A percentile compares a stretch with the other conserved stretches of the same genome.
These are phyloP conservation scores for Pythium apleroticum DNA, from an alignment of 352 stramenopile genomes.

Conservation along the genomic window DNA sequence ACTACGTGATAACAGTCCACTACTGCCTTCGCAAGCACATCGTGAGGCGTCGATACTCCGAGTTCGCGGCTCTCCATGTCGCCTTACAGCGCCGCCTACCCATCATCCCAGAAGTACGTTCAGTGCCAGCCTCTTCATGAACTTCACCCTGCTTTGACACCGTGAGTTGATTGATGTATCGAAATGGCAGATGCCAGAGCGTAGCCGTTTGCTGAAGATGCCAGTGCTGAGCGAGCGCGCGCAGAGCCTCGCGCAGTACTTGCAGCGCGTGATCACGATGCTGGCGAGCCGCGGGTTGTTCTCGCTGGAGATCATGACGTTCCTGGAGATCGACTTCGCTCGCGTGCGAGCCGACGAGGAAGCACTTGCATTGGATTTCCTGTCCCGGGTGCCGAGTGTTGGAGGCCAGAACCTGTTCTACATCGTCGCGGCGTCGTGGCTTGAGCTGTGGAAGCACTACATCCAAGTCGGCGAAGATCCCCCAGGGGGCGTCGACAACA, in stretches of 20 bases:
- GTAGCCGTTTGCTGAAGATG: slow-evolving; percentile 48
- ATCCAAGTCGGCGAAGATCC: slow-evolving; percentile 18
- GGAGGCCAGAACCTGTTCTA: slow-evolving; percentile 35
- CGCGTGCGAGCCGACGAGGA: slow-evolving; percentile 59
- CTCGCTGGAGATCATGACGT: slow-evolving; percentile 66
- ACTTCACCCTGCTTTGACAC: too few relatives aligned
- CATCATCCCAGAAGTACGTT: slow-evolving; percentile 42
- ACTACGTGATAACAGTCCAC: slow-evolving; percentile 71
- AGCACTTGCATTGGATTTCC: slow-evolving; percentile 40
- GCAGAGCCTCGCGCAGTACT: slow-evolving; percentile 41
- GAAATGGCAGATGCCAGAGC: slow-evolving; percentile 47
- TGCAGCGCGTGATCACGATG: slow-evolving; percentile 52
- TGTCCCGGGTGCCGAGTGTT: slow-evolving; percentile 22
- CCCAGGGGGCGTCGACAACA: slow-evolving; percentile 39
- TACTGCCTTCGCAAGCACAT: slow-evolving; percentile 71
- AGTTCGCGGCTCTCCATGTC: slow-evolving; percentile 53
- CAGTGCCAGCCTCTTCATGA: too few relatives aligned
- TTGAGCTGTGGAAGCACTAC: slow-evolving; percentile 53
- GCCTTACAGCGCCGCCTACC: slow-evolving; percentile 46
- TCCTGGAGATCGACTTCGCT: slow-evolving; percentile 61
- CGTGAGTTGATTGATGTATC: too few relatives aligned
- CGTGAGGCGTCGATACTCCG: slow-evolving; percentile 62
- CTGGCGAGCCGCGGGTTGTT: slow-evolving; percentile 54
- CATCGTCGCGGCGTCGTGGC: slow-evolving; percentile 38
- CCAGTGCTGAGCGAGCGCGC: slow-evolving; percentile 35